These are phyloP conservation scores for Aspergillus saccharolyticus DNA, from an alignment of 495 filamentous ascomycete species.

Conservation along the genomic window DNA sequence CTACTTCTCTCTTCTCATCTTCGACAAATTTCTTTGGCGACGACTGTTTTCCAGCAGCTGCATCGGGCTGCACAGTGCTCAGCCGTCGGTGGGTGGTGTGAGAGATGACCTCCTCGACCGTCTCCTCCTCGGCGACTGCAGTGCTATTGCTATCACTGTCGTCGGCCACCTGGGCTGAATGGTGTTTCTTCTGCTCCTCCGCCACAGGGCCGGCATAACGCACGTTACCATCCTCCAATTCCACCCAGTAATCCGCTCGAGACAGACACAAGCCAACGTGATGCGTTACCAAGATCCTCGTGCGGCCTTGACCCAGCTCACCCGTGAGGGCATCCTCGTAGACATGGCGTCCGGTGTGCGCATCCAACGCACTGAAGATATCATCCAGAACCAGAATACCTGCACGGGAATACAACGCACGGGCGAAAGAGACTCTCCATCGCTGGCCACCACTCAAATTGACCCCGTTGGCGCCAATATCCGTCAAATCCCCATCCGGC, in stretches of 20 bases:
- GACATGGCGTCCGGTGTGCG: slow-evolving; percentile 73
- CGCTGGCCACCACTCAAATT: slow-evolving; percentile 80
- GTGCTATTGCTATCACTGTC: neutral
- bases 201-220: slow-evolving; percentile 27
- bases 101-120: neutral
- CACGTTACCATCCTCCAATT: slow-evolving; percentile 57
- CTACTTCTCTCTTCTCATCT: slow-evolving; percentile 64
- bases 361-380: slow-evolving; percentile 67
- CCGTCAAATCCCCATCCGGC: slow-evolving; percentile 67
- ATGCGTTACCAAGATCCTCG: slow-evolving; percentile 76
- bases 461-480: slow-evolving; percentile 78
- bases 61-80: neutral
- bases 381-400: slow-evolving; percentile 78
- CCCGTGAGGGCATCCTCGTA: slow-evolving; percentile 72
- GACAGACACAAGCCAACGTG: slow-evolving; percentile 69
- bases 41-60: slow-evolving; percentile 15
- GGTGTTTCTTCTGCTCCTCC: slow-evolving; percentile 21
- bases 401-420: slow-evolving; percentile 75
- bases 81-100: neutral
- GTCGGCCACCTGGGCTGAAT: neutral
- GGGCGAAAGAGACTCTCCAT: slow-evolving; percentile 74
- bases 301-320: slow-evolving; percentile 60
- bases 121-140: neutral
- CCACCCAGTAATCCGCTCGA: slow-evolving; percentile 63
- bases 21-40: slow-evolving; percentile 65